These are phyloP conservation scores for Eutrema japonicum DNA, from an alignment of 345 rosid species.

Conservation along the genomic window DNA sequence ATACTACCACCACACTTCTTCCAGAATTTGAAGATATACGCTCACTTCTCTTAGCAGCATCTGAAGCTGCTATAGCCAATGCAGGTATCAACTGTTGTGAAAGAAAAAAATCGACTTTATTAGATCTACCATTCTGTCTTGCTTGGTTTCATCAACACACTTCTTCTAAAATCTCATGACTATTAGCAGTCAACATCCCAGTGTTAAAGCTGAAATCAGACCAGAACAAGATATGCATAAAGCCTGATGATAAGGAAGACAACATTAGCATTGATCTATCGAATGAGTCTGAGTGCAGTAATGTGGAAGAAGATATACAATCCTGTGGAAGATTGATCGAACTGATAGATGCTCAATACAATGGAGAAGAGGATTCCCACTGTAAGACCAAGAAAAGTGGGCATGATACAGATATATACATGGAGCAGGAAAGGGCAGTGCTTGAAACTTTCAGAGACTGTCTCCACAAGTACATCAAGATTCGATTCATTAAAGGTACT, in stretches of 20 bases:
- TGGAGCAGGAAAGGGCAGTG: constrained; percentile 51
- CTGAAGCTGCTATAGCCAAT: constrained; percentile 15
- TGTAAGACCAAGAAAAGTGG: neutral
- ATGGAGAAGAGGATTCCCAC: constrained; percentile 23
- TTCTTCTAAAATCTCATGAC: neutral
- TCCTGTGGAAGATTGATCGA: constrained; percentile 37
- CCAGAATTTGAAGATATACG: constrained; percentile 23
- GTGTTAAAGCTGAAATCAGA: constrained; percentile 21
- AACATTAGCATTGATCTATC: neutral
- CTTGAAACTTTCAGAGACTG: constrained; percentile 49
- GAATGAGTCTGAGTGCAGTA: constrained; percentile 9
- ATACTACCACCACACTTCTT: constrained; percentile 14
- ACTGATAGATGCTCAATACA: constrained; percentile 39
- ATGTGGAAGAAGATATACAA: constrained; percentile 20
- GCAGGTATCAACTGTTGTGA: constrained; percentile 34
- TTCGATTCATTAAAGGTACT: constrained; percentile 44
- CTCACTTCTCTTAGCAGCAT: constrained; percentile 35
- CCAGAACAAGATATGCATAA: constrained; percentile 6
- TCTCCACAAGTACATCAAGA: constrained; percentile 44
- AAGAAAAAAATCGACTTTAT: neutral
- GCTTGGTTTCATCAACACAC: constrained; percentile 1
- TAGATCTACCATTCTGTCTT: constrained; percentile 4
- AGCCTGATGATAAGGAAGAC: constrained; percentile 26
- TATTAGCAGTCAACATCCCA: constrained; percentile 12
- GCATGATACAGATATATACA: constrained; percentile 6